Conservation (phyloP, 495 filamentous ascomycete genomes). For the Annulohypoxylon bovei region DNA sequence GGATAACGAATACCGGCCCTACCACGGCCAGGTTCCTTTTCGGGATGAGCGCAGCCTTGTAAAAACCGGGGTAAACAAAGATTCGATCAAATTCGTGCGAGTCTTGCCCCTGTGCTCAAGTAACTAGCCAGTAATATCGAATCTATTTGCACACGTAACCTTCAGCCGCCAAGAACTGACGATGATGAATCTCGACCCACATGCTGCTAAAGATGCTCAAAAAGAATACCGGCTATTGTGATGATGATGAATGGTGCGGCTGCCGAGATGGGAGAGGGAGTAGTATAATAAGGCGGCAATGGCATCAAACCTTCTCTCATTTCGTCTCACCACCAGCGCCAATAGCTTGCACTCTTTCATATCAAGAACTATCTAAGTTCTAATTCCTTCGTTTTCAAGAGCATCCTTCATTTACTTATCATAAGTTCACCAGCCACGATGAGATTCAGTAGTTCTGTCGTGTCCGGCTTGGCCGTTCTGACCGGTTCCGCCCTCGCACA, state of each 20-base stretch:
- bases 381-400: conserved; percentile 7
- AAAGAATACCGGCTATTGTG: neutral
- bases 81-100: neutral
- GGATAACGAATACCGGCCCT: conserved; percentile 7
- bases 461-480: conserved; percentile 20
- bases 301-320: conserved; percentile 1
- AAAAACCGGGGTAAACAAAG: neutral
- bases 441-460: conserved; percentile 18
- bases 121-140: neutral
- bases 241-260: neutral
- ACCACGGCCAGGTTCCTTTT: conserved; percentile 3
- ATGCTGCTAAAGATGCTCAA: neutral
- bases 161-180: conserved; percentile 25
- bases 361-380: neutral
- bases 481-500: conserved; percentile 49
- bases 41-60: neutral
- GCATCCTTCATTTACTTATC: neutral
- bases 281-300: conserved; percentile 12
- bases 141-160: conserved; percentile 22
- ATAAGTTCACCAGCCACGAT: conserved; percentile 15
- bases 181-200: conserved; percentile 35
- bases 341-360: conserved; percentile 16
- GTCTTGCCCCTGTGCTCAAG: neutral
- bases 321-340: neutral
- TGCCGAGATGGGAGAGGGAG: neutral